Conservation (phyloP, 2,329 filamentous ascomycete species). For the Conoideocrella luteorostrata region DNA sequence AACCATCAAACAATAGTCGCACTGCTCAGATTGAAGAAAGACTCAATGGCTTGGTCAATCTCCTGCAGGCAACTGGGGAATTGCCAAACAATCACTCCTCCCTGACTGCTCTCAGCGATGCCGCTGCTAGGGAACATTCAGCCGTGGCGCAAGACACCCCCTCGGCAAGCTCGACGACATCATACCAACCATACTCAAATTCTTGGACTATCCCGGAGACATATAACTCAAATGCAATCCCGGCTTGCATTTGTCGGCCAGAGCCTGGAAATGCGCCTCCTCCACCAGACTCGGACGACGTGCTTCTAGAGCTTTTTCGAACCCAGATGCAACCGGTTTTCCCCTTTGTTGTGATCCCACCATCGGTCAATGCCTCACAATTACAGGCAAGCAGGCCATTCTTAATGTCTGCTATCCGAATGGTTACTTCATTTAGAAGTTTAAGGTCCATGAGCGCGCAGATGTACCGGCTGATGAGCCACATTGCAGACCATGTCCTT, state of each 20-base stretch:
- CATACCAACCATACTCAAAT: conserved; percentile 10
- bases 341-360: conserved; percentile 41
- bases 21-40: conserved; percentile 45
- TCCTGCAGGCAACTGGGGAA: conserved; percentile 38
- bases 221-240: conserved; percentile 41
- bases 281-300: conserved; percentile 39
- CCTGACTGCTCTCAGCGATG: conserved; percentile 21
- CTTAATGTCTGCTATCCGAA: conserved; percentile 41
- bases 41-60: conserved; percentile 41
- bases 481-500: conserved; percentile 42
- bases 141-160: conserved; percentile 19
- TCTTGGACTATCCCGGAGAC: conserved; percentile 29
- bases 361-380: conserved; percentile 26
- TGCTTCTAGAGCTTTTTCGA: conserved; percentile 38
- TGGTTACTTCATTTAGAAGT: conserved; percentile 42
- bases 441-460: conserved; percentile 42
- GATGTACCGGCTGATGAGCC: conserved; percentile 39
- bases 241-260: conserved; percentile 41
- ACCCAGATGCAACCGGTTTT: conserved; percentile 35
- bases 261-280: conserved; percentile 31
- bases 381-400: conserved; percentile 38
- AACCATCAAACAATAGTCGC: conserved; percentile 24
- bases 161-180: conserved; percentile 12
- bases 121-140: conserved; percentile 19
- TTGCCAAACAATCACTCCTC: conserved; percentile 18